These are phyloP conservation scores for Calonectria pseudoreteaudii DNA, from an alignment of 2,329 filamentous ascomycete species.

Conservation along the genomic window DNA sequence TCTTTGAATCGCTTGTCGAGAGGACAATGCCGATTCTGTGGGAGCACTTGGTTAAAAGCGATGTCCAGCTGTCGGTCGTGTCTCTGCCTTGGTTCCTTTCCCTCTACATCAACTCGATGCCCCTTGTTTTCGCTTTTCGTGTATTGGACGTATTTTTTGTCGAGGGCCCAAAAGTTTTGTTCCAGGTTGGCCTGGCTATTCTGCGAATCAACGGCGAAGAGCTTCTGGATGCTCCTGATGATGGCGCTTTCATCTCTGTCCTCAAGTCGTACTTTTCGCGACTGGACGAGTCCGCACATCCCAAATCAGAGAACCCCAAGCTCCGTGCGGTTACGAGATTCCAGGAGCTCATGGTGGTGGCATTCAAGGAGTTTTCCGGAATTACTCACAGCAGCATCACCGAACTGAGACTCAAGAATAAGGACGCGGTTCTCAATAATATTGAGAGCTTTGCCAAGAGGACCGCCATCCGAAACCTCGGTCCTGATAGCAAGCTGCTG, in stretches of 20 bases:
- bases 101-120: constrained; percentile 99
- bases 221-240: constrained; percentile 89
- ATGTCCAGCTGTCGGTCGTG: constrained; percentile 96
- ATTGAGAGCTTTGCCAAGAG: constrained; percentile 98
- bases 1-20: constrained; percentile 98
- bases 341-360: constrained; percentile 98
- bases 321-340: constrained; percentile 93
- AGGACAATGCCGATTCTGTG: constrained; percentile 98
- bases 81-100: constrained; percentile 98
- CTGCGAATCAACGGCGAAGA: constrained; percentile 97
- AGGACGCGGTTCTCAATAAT: constrained; percentile 91
- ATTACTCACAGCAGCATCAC: constrained; percentile 95
- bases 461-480: constrained; percentile 94
- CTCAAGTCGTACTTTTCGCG: constrained; percentile 94
- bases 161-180: constrained; percentile 96
- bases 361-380: constrained; percentile 96
- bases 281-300: constrained; percentile 94
- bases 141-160: constrained; percentile 98
- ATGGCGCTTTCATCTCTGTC: constrained; percentile 96
- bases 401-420: constrained; percentile 90
- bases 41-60: constrained; percentile 97
- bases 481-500: constrained; percentile 93
- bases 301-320: constrained; percentile 95
- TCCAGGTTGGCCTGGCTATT: constrained; percentile 97
- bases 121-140: constrained; percentile 94